phyloP scores from a whole-genome alignment of 139 green algal species.

The Nannochloris sp. region DNA sequence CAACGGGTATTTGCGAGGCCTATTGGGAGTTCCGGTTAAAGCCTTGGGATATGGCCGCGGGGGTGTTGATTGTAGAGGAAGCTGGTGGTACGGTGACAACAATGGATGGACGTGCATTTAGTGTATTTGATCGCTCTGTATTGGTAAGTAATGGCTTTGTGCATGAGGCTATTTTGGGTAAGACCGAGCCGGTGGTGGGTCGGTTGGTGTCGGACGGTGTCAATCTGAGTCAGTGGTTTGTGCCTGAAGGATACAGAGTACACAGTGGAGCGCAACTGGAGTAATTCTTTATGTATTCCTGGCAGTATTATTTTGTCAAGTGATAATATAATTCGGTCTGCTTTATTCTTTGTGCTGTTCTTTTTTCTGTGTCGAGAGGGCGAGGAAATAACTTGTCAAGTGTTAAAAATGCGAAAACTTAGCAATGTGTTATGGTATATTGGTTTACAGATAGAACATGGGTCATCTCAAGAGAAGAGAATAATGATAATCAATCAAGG shows the following conservation, averaged over 20 bases:
- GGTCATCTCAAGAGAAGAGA: too few relatives aligned
- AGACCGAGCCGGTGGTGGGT: constrained; percentile 23
- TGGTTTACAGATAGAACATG: too few relatives aligned
- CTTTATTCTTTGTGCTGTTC: too few relatives aligned
- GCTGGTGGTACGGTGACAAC: constrained; percentile 63
- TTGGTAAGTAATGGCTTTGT: constrained; percentile 42
- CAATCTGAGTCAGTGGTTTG: constrained; percentile 52
- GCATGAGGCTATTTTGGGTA: constrained; percentile 37
- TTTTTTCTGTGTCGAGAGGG: too few relatives aligned
- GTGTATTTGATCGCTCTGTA: constrained; percentile 60
- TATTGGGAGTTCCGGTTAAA: constrained; percentile 74
- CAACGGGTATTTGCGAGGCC: constrained; percentile 51
- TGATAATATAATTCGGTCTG: too few relatives aligned
- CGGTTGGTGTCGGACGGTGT: constrained; percentile 31
- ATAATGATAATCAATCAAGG: too few relatives aligned
- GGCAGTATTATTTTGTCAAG: not conserved
- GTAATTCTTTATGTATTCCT: constrained; percentile 6
- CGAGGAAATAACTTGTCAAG: too few relatives aligned
- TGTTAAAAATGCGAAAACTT: too few relatives aligned
- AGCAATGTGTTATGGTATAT: too few relatives aligned
- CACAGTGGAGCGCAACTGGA: constrained; percentile 27
- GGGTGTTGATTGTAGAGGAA: constrained; percentile 59
- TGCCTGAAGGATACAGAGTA: constrained; percentile 35
- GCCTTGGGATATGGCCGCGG: constrained; percentile 67
- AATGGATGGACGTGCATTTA: constrained; percentile 62